Evolutionary conservation across 2,329 filamentous ascomycete species (phyloP).

Genomic region (Lasiodiplodia theobromae): DNA sequence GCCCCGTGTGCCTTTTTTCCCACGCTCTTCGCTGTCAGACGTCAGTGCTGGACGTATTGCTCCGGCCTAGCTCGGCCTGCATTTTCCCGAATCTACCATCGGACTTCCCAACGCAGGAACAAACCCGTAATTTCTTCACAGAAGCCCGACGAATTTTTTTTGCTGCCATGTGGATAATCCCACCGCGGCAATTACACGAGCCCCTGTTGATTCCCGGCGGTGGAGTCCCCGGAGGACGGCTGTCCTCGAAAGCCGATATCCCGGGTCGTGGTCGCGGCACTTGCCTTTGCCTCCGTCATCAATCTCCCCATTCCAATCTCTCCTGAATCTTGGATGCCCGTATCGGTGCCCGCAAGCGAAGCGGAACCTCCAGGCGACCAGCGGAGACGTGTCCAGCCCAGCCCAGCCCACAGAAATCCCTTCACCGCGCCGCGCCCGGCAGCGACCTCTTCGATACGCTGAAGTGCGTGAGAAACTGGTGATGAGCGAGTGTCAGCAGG

Average conservation of each 20-base stretch:
- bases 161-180: conserved; percentile 8
- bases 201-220: not conserved
- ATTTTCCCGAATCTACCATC: conserved; percentile 9
- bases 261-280: conserved; percentile 21
- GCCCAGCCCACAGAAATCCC: not conserved
- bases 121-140: conserved; percentile 1
- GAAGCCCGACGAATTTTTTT: conserved; percentile 5
- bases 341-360: not conserved
- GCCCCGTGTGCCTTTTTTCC: not conserved
- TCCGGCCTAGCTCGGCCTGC: conserved; percentile 13
- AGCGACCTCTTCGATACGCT: not conserved
- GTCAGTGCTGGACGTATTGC: conserved; percentile 7
- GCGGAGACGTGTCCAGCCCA: not conserved
- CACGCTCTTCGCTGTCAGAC: not conserved
- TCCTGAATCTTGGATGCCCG: conserved; percentile 12
- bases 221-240: not conserved
- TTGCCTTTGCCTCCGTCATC: not conserved
- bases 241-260: conserved; percentile 7
- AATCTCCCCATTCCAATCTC: not conserved
- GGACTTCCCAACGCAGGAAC: conserved; percentile 18
- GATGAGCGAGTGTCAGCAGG: conserved; percentile 9
- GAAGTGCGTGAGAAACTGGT: not conserved
- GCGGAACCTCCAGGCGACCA: conserved; percentile 20
- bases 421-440: not conserved
- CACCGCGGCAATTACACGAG: not conserved